Base-by-base conservation (phyloP, 1,284 basidiomycete genomes). In the Ganoderma multipileum region DNA sequence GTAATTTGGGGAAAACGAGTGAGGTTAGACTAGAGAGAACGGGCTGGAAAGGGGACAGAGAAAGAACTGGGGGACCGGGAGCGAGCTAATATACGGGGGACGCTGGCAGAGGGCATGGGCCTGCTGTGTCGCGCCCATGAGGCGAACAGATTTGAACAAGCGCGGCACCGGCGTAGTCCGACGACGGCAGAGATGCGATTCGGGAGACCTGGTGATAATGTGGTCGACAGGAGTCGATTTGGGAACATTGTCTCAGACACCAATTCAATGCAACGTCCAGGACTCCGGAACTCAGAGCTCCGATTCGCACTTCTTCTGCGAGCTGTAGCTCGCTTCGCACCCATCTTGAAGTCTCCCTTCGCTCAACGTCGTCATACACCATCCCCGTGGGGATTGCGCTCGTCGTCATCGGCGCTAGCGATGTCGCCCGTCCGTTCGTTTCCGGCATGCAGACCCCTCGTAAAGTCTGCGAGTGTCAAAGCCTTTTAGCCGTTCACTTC, bases 201-300 rank as follows among this genome's bases (percentile, higher is more conserved):
- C 23, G 23, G 47, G 12, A 50, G 47, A 50, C 11, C 47, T 26
- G 23, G 11, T 55, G 28, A 55, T 55, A 18, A 23, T 55, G 52
- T 55, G 52, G 52, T 55, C 52, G 52, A 55, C 52, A 55, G 52
- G 52, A 55, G 28, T 55, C 52, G 52, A 55, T 23, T 30, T 55
- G 52, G 52, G 52, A 55, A 33, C 52, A 55, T 28, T 55, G 52
- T 28, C 28, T 55, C 52, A 55, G 26, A 54, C 47, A 14, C 47
- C 47, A 50, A 14, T 50, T 50, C 47, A 50, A 26, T 11, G 47
- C 11, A 50, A 50, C 47, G 23, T 26, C 47, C 14, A 50, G 7
- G 47, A 50, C 0, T 47, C 23, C 23, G 47, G 23, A 26, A 26
- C 11, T 8, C 47, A 50, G 9, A 50, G 23, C 23, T 50, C 47